phyloP scores from a whole-genome alignment of 495 filamentous ascomycete species.

The Neurospora cerealis region DNA sequence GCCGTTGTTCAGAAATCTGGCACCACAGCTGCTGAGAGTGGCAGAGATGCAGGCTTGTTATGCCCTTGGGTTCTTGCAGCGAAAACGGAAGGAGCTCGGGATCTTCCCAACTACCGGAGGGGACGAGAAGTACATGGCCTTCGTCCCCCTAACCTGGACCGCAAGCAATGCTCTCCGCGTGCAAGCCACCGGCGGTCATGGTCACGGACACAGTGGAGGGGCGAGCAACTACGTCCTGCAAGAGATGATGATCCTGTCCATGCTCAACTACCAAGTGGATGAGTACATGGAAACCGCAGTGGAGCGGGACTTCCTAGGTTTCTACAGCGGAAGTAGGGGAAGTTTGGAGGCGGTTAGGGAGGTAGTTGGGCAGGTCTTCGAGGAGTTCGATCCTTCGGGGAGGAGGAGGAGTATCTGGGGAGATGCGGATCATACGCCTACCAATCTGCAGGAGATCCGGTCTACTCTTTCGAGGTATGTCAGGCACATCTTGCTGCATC shows the following conservation, averaged over 20 bases:
- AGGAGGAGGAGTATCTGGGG: background rate
- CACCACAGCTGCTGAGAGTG: background rate
- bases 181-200: background rate
- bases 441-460: background rate
- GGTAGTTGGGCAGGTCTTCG: background rate
- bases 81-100: background rate
- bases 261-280: background rate
- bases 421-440: background rate
- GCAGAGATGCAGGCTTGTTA: background rate
- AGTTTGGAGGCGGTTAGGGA: background rate
- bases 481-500: background rate
- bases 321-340: background rate
- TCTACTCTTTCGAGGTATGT: background rate
- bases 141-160: background rate
- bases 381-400: background rate
- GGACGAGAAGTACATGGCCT: background rate
- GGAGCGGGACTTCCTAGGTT: background rate
- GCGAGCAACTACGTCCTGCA: background rate
- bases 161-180: background rate
- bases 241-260: background rate
- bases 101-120: background rate
- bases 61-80: background rate
- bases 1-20: background rate
- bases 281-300: background rate
- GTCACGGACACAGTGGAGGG: background rate